Evolutionary conservation across 2,329 filamentous ascomycete genomes (phyloP), one percentile per base, ranked within the genome.

Genomic region (Nigrospora oryzae): DNA sequence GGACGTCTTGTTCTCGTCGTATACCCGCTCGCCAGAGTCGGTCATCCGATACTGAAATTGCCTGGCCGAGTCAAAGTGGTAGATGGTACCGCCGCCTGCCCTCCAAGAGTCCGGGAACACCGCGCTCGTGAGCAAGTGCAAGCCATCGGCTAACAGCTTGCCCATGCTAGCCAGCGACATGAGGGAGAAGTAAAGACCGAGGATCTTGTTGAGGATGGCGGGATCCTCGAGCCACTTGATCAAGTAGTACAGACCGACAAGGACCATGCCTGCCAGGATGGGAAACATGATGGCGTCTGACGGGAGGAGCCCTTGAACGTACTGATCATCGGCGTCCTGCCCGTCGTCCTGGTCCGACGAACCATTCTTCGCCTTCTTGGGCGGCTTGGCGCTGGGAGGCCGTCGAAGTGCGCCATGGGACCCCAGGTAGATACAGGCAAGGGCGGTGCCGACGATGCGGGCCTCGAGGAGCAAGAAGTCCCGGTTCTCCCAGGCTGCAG

Each of bases 151-250:
- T 39, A 89, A 66, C 19, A 95, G 73, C 37, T 81, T 82, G 10
- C 81, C 73, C 14, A 93, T 74, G 49, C 87, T 88, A 49, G 86
- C 83, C n/a, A 94, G 65, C 0, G 87, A 88, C 59, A 91, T 81
- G 46, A 79, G 63, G 3, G 86, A 86, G 65, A 95, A 90, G 69
- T 97, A 96, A 57, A 77, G 81, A 35, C 86, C 83, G 17, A 97
- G 69, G 35, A 94, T 77, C 63, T 84, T 86, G 68, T 91, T 96
- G 56, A 97, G 67, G 17, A 94, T 69, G 11, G 81, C 73, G 1
- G 89, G 83, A 56, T 95, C 87, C 52, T 91, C 74, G 45, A 96
- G 77, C 77, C 84, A 93, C 62, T 94, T 89, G 59, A 97, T 89
- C 48, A 95, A 71, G 55, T 90, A 83, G 68, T 97, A 97, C 12